Base-by-base conservation (phyloP, 768 basidiomycete species). In the Boletus tomentosulus region DNA sequence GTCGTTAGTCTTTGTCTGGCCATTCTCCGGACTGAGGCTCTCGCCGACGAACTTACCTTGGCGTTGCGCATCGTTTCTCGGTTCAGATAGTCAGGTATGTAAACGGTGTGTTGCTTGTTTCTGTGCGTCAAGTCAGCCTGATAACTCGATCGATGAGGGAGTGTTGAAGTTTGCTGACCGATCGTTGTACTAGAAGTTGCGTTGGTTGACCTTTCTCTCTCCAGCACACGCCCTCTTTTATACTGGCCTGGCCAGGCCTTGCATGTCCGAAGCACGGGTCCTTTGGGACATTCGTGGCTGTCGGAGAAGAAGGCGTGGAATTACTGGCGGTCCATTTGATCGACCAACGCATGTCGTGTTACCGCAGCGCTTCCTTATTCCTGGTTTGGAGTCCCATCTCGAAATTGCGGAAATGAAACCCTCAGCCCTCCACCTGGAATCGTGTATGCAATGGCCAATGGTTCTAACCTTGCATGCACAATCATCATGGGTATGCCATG, bases 121-220 rank as follows among this genome's bases (percentile, higher is more conserved):
- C 64, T 65, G 34, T 22, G 13, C 1, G 7, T n/a, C 34, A 28
- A 30, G 51, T 54, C 12, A 62, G 55, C 16, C 1, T 30, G 19
- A n/a, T n/a, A n/a, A n/a, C n/a, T 28, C 11, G n/a, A 25, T 25
- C 5, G 10, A 44, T 16, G 27, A 41, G 49, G 16, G 28, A 25
- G 30, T 34, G 38, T 24, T 12, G 28, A 25, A 33, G 46, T 3
- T 42, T 24, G 25, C 65, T 62, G 39, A 64, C 59, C 44, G 30
- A 45, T n/a, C 51, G 54, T 30, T 31, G 22, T n/a, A 28, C 13
- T 27, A 15, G 35, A 41, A n/a, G 53, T 35, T 39, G 28, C 25
- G 44, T 53, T 47, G 33, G 28, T 49, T 31, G 51, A 24, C 16
- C 55, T 39, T 24, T 31, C 31, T 51, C 25, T 16, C 10, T n/a